Percentiles rank a stretch among this genome's conserved stretches.
phyloP scores from a whole-genome alignment of 2,329 filamentous ascomycete species.

The Scedosporium aurantiacum region DNA sequence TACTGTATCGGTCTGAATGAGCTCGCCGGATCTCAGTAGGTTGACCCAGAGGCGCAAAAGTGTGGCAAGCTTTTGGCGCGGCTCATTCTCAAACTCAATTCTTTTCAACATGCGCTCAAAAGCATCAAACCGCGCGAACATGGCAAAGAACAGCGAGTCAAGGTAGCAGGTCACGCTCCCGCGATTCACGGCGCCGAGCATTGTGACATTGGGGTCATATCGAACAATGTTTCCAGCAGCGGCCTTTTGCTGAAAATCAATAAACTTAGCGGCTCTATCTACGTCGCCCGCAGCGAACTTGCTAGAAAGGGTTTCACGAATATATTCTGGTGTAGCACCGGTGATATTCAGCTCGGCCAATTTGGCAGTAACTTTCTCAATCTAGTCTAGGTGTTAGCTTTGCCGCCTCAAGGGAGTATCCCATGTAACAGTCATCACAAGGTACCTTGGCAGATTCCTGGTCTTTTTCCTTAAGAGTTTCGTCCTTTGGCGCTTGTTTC shows the following conservation, averaged over 20 bases:
- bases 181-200: conserved; percentile 80
- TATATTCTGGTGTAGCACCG: conserved; percentile 43
- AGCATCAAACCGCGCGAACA: conserved; percentile 83
- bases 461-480: conserved; percentile 39
- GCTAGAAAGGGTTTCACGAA: conserved; percentile 45
- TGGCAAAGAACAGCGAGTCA: conserved; percentile 83
- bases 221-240: conserved; percentile 66
- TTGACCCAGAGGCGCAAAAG: conserved; percentile 88
- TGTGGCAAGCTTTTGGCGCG: conserved; percentile 61
- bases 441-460: conserved; percentile 26
- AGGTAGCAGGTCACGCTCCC: conserved; percentile 87
- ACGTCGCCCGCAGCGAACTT: conserved; percentile 57
- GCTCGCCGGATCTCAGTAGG: conserved; percentile 69
- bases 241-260: conserved; percentile 70
- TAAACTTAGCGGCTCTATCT: conserved; percentile 63
- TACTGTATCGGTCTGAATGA: conserved; percentile 80
- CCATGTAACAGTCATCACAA: not conserved
- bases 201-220: conserved; percentile 59
- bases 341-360: conserved; percentile 31
- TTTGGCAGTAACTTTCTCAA: conserved; percentile 21
- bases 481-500: conserved; percentile 31
- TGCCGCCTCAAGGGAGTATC: not conserved
- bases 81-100: conserved; percentile 59
- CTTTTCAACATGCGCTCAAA: conserved; percentile 83
- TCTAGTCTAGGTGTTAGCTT: conserved; percentile 16